Conservation (phyloP, 495 filamentous ascomycete genomes). For the Aspergillus bertholletiae region DNA sequence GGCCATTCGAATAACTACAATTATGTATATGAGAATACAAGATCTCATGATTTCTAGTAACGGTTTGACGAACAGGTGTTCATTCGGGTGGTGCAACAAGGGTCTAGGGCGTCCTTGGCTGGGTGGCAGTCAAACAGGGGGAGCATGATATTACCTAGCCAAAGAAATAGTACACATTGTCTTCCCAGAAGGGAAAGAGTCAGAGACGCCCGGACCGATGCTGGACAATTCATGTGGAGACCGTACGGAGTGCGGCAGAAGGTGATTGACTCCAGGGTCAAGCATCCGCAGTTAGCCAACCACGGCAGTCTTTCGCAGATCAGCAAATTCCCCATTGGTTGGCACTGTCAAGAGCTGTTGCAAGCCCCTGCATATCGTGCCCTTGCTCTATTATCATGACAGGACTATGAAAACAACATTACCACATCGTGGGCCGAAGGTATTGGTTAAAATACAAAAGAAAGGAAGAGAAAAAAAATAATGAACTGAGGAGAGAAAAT, state of each 20-base stretch:
- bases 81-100: neutral
- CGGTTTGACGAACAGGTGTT: neutral
- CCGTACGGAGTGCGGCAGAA: neutral
- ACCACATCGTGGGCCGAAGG: too few species aligned
- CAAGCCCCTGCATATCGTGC: neutral
- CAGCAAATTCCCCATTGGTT: neutral
- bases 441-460: neutral
- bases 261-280: neutral
- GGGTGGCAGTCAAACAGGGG: neutral
- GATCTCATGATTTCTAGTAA: neutral
- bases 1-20: too few species aligned
- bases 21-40: neutral
- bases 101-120: neutral
- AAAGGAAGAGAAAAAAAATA: too few species aligned
- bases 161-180: neutral
- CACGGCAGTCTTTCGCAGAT: neutral
- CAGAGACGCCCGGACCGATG: neutral
- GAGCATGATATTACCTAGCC: too few species aligned
- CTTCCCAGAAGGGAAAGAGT: neutral
- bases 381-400: neutral
- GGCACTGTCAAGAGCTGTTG: neutral
- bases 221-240: neutral
- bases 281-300: neutral
- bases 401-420: neutral
- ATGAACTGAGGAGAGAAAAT: too few species aligned